Conservation (phyloP, 129 eudicot species). For the Saussurea involucrata region DNA sequence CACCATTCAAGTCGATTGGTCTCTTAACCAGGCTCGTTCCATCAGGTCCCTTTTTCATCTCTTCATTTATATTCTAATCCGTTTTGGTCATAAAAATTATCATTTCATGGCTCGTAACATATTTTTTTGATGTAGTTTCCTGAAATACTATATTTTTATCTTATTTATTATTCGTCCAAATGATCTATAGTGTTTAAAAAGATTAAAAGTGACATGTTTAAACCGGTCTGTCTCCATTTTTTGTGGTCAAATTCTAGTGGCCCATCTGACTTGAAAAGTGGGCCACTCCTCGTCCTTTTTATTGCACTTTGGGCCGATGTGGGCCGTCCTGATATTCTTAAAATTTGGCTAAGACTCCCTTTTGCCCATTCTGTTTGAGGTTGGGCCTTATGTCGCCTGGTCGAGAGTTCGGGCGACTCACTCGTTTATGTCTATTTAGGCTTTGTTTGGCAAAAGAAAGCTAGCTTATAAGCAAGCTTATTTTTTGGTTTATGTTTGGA, state of each 20-base stretch:
- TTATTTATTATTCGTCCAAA: too few relatives aligned
- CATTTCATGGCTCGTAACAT: neutral
- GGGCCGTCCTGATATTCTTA: neutral
- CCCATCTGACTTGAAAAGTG: neutral
- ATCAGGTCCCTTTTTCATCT: slow-evolving; percentile 40
- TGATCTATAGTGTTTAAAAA: neutral
- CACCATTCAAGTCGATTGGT: slow-evolving; percentile 90
- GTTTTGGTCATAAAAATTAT: neutral
- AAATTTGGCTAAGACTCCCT: neutral
- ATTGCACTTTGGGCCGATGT: neutral
- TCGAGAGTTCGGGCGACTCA: neutral
- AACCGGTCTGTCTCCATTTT: neutral
- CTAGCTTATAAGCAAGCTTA: too few relatives aligned
- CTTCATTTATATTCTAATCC: slow-evolving; percentile 17
- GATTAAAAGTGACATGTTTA: neutral
- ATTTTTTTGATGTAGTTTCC: too few relatives aligned
- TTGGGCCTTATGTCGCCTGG: neutral
- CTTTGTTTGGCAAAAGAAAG: too few relatives aligned
- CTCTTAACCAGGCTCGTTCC: slow-evolving; percentile 90
- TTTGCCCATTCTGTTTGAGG: neutral
- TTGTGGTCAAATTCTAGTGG: neutral
- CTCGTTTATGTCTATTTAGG: too few relatives aligned
- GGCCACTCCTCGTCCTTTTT: neutral
- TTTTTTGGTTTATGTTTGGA: too few relatives aligned
- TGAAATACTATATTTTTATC: neutral